Base-by-base conservation (phyloP, 768 basidiomycete species). In the Nidularia pulvinata region DNA sequence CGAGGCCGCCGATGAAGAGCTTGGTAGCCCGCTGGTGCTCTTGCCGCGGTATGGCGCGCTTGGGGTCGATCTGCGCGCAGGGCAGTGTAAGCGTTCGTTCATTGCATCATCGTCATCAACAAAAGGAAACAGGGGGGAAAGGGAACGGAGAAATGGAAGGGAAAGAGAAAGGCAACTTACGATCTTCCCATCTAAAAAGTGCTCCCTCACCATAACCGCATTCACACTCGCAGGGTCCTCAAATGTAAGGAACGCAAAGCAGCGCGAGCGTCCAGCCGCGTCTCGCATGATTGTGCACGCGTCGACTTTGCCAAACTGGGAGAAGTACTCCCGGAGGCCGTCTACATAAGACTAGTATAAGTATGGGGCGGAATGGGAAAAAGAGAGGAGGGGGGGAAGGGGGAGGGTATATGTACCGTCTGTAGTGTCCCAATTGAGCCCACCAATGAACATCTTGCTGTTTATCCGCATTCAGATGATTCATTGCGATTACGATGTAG, bases 381-480 rank as follows among this genome's bases (percentile, higher is more conserved):
- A n/a, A n/a, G n/a, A n/a, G 63, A 59, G 61, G 61, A 54, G 62
- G 51, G 67, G 56, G 70, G 62, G 69, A 60, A 67, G 70, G 64
- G 71, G 72, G 69, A 60, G 62, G 60, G 67, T 65, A 61, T 73
- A 76, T 75, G 57, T 84, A 99, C 97, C 96, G 82, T 98, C 97
- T 69, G 93, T 96, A 64, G 97, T 98, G 74, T 98, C 96, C 97
- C 97, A 99, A 77, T 98, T 97, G 60, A 99, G 81, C 60, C 97
- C 97, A 58, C 97, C 97, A 68, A 99, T 95, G 74, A 99, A 99
- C 97, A 99, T 99, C 82, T 99, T 99, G 74, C 97, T 98, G 80
- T 71, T 39, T 39, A 39, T 39, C n/a, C 37, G n/a, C n/a, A 39
- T 39, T n/a, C 9, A 39, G 37, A 7, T 9, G n/a, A n/a, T n/a